Percentiles rank a stretch among this genome's conserved stretches.
Evolutionary conservation across 2,329 filamentous ascomycete species (phyloP).

Genomic region (Ophioceras dolichostomum): DNA sequence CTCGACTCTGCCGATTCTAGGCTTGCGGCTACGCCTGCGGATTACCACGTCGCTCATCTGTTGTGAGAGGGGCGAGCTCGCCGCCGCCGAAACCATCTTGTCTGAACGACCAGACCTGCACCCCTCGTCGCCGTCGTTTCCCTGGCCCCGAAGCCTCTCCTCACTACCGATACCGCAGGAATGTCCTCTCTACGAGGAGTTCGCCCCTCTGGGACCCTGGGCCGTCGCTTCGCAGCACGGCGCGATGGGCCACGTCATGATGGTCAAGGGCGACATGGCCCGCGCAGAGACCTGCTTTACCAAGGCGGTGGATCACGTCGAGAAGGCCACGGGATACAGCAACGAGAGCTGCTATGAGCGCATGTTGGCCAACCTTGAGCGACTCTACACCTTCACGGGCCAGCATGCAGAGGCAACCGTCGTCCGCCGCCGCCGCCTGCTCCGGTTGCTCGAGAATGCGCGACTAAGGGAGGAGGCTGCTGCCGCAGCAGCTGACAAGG

Average conservation of each 20-base stretch:
- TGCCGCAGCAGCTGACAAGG: no score
- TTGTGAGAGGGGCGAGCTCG: conserved; percentile 1
- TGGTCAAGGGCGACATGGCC: background rate
- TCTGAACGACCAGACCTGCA: no score
- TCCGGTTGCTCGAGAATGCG: background rate
- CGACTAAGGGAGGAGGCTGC: background rate
- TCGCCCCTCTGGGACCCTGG: conserved; percentile 1
- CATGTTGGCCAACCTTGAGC: conserved; percentile 3
- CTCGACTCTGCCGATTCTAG: background rate
- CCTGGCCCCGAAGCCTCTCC: no score
- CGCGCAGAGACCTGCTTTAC: background rate
- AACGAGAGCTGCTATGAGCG: conserved; percentile 3
- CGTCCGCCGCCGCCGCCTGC: conserved; percentile 1
- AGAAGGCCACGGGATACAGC: background rate
- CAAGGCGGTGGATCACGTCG: conserved; percentile 1
- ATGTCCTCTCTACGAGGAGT: background rate
- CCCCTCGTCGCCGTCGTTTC: background rate
- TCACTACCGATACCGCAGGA: no score
- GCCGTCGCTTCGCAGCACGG: conserved; percentile 2
- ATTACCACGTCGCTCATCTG: conserved; percentile 1
- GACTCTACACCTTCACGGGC: conserved; percentile 1
- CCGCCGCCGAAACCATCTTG: background rate
- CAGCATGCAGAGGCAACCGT: background rate
- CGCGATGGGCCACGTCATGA: background rate
- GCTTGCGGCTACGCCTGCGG: conserved; percentile 2